Evolutionary conservation across 2,329 filamentous ascomycete genomes (phyloP), one percentile per base, ranked within the genome.

Genomic region (Pyrenochaeta sp.): DNA sequence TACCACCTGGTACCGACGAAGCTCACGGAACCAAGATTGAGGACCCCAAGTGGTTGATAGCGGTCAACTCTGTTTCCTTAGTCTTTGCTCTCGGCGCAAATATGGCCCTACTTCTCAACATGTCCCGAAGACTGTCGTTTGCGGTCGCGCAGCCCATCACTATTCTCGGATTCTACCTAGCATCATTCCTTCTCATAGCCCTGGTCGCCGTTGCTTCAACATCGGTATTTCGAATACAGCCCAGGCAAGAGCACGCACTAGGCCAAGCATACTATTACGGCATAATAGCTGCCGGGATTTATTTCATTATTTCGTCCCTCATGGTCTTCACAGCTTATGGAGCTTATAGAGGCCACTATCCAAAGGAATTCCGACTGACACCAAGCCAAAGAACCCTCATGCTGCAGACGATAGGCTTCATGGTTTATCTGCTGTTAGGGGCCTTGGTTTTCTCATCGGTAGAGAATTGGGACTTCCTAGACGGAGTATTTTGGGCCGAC

Each of bases 251-350:
- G 8, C 76, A 78, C 51, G 74, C 79, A 1, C 64, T 84, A 17
- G 78, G 78, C 0, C 78, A 82, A 53, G 79, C 80, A 6, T 84
- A 78, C 60, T 85, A 84, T 60, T 85, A 84, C 52, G 82, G 74
- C 2, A 77, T 82, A 38, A 81, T 82, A 41, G 82, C 82, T 4
- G 79, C 81, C 3, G 74, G 61, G 0, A 60, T 84, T 3, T 85
- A 85, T 56, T 79, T 81, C 44, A 71, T 83, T 38, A 77, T 85
- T 26, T 74, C 79, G 1, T 72, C 72, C 2, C 62, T 84, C 7
- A 78, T 84, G 75, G 70, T 77, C 20, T 54, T 82, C 7, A 85
- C 82, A 0, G 78, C 81, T 1, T 76, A 75, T 41, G 82, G 82
- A 5, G 81, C 82, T 3, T 75, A 72, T 44, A 74, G 67, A 41